Evolutionary conservation across 495 filamentous ascomycete species (phyloP).

Genomic region (Cercophora scortea): DNA sequence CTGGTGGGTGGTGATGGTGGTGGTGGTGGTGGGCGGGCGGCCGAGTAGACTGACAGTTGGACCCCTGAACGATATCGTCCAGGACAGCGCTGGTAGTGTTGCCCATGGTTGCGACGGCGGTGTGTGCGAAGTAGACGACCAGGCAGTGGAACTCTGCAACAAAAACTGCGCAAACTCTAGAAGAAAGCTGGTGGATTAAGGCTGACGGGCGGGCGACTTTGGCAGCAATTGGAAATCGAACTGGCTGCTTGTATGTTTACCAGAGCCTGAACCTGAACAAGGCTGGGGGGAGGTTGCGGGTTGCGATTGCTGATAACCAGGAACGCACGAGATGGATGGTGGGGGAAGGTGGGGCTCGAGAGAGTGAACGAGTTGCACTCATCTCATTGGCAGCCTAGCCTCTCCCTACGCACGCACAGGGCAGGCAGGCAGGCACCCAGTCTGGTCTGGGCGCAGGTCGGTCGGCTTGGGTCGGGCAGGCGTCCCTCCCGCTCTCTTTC

Average conservation of each 20-base stretch:
- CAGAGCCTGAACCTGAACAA: not conserved
- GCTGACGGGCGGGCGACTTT: not conserved
- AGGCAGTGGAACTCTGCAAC: not conserved
- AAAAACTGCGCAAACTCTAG: not conserved
- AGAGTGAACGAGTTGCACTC: no score
- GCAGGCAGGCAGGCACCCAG: no score
- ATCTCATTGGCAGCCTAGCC: no score
- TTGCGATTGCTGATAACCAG: conserved; percentile 2
- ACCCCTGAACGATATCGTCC: conserved; percentile 90
- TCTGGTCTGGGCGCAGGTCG: no score
- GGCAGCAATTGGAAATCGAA: not conserved
- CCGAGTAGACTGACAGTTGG: conserved; percentile 64
- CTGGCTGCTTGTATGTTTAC: not conserved
- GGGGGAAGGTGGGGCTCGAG: not conserved
- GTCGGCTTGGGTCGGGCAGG: no score
- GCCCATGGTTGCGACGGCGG: conserved; percentile 51
- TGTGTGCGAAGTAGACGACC: no score
- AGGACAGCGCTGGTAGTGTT: conserved; percentile 78
- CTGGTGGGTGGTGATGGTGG: not conserved
- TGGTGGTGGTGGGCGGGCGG: not conserved
- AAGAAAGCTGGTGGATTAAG: not conserved
- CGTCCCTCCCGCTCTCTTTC: not conserved
- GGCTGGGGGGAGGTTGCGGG: conserved; percentile 4
- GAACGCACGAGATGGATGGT: not conserved
- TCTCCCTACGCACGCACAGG: not conserved